phyloP scores from a whole-genome alignment of 2,329 filamentous ascomycete genomes.

The Dothideomycetes sp. region DNA sequence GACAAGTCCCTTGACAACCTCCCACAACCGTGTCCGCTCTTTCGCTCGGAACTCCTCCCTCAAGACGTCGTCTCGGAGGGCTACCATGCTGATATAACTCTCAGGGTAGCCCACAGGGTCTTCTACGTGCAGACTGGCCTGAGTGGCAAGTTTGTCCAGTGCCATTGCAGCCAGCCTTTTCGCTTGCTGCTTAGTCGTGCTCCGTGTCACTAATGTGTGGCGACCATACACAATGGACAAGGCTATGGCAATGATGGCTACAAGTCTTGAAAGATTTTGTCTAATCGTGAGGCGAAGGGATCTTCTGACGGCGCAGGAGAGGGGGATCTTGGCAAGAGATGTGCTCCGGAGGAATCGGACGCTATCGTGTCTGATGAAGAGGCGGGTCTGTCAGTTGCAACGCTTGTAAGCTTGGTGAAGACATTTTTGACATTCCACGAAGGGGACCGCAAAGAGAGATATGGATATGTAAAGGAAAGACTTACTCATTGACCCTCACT shows the following conservation, averaged over 20 bases:
- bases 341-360: slow-evolving; percentile 59
- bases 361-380: slow-evolving; percentile 60
- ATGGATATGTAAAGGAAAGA: slow-evolving; percentile 16
- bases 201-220: slow-evolving; percentile 49
- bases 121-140: slow-evolving; percentile 67
- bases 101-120: slow-evolving; percentile 56
- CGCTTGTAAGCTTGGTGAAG: slow-evolving; percentile 13
- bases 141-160: slow-evolving; percentile 68
- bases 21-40: slow-evolving; percentile 74
- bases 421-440: no score
- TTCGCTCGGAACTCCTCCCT: slow-evolving; percentile 66
- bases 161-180: slow-evolving; percentile 77
- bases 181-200: slow-evolving; percentile 59
- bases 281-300: slow-evolving; percentile 70
- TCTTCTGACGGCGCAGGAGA: slow-evolving; percentile 70
- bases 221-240: slow-evolving; percentile 51
- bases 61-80: slow-evolving; percentile 83
- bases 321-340: slow-evolving; percentile 83
- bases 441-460: slow-evolving; percentile 10
- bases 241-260: slow-evolving; percentile 42
- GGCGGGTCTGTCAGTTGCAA: slow-evolving; percentile 72
- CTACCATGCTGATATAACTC: slow-evolving; percentile 73
- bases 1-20: slow-evolving; percentile 69
- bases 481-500: slow-evolving; percentile 48
- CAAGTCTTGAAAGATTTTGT: slow-evolving; percentile 78